Conservation (phyloP, 2,329 filamentous ascomycete species). For the Diplocarpon mali region DNA sequence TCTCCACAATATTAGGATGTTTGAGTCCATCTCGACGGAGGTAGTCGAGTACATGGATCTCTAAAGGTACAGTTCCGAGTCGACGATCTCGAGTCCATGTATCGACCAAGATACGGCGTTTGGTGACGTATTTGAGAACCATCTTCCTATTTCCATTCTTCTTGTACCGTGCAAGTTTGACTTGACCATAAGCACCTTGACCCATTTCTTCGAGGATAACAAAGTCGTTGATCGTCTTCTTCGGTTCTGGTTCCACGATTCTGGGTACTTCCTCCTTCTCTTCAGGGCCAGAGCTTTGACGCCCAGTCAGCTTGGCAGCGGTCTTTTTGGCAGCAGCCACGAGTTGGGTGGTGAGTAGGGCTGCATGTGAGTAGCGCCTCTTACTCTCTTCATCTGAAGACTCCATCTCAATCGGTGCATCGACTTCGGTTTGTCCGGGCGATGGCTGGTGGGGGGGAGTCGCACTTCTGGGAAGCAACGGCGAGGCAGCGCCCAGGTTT, state of each 20-base stretch:
- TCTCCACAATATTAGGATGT: slow-evolving; percentile 62
- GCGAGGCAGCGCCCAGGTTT: slow-evolving; percentile 48
- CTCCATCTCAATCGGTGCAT: slow-evolving; percentile 44
- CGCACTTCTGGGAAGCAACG: slow-evolving; percentile 48
- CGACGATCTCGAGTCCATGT: slow-evolving; percentile 94
- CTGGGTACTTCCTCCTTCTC: slow-evolving; percentile 23
- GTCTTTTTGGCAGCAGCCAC: slow-evolving; percentile 45
- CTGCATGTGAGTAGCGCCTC: slow-evolving; percentile 31
- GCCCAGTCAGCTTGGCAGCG: slow-evolving; percentile 40
- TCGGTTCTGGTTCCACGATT: slow-evolving; percentile 36
- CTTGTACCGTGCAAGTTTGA: slow-evolving; percentile 86
- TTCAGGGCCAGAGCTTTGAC: slow-evolving; percentile 25
- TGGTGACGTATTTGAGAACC: slow-evolving; percentile 96
- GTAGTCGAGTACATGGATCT: slow-evolving; percentile 95
- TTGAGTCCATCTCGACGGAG: slow-evolving; percentile 61
- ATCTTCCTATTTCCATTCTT: slow-evolving; percentile 66
- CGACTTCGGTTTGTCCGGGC: slow-evolving; percentile 57
- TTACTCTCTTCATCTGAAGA: slow-evolving; percentile 42
- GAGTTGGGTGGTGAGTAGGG: slow-evolving; percentile 43
- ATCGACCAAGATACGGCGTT: slow-evolving; percentile 90
- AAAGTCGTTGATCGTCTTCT: slow-evolving; percentile 85
- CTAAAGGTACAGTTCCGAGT: slow-evolving; percentile 86
- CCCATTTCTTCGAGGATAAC: slow-evolving; percentile 95
- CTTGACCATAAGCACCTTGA: slow-evolving; percentile 93
- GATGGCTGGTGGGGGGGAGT: slow-evolving; percentile 72